Conservation (phyloP, 1,284 basidiomycete genomes). For the Cutaneotrichosporon cutaneum region DNA sequence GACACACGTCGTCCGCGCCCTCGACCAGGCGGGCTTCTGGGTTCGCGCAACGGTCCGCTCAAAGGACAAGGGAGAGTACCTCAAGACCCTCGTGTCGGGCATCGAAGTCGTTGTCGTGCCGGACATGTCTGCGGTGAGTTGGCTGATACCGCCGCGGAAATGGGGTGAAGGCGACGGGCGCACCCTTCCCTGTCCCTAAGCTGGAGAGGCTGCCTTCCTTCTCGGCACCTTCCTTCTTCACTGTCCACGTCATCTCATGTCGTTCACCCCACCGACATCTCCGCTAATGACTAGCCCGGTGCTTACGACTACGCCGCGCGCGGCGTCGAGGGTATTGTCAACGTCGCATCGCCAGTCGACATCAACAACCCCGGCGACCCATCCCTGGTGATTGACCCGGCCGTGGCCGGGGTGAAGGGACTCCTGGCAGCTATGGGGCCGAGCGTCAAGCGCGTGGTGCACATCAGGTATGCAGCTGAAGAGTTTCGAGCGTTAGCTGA, state of each 20-base stretch:
- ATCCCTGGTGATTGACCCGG: background rate
- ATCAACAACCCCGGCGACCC: slow-evolving; percentile 7
- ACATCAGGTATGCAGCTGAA: slow-evolving; percentile 8
- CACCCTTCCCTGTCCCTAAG: background rate
- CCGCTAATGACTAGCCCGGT: slow-evolving; percentile 54
- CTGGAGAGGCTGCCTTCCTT: no score
- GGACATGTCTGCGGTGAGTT: slow-evolving; percentile 59
- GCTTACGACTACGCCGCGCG: slow-evolving; percentile 68
- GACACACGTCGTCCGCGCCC: slow-evolving; percentile 26
- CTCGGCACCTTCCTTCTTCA: background rate
- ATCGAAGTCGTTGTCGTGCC: slow-evolving; percentile 56
- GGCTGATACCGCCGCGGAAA: no score
- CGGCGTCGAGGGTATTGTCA: slow-evolving; percentile 62
- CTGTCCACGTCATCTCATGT: background rate
- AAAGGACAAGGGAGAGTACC: slow-evolving; percentile 56
- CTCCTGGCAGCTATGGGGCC: background rate
- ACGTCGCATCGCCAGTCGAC: slow-evolving; percentile 29
- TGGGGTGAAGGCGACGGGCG: no score
- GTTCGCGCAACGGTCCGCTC: slow-evolving; percentile 61
- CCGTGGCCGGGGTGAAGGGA: slow-evolving; percentile 6
- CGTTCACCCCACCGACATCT: no score
- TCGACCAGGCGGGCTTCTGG: slow-evolving; percentile 30
- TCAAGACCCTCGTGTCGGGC: slow-evolving; percentile 53
- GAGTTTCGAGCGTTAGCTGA: background rate
- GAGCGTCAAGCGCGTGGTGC: slow-evolving; percentile 12